Percentiles rank a stretch among this genome's conserved stretches.
phyloP scores from a whole-genome alignment of 768 basidiomycete species.

The Amyloporia xantha region DNA sequence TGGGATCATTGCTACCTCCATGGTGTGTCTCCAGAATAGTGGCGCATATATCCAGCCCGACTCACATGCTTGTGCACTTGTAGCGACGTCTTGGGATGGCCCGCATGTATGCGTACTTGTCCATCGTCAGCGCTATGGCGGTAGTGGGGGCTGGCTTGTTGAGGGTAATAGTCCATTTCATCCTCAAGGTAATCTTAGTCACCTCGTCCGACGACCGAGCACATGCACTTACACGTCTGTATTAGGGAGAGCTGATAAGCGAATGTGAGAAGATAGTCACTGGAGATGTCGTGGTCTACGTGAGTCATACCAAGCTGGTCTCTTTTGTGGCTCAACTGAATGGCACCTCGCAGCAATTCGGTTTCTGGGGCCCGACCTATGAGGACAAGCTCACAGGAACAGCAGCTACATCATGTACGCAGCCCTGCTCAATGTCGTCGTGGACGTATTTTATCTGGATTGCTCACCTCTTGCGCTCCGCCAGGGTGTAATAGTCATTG shows the following conservation, averaged over 20 bases:
- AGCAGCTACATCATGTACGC: slow-evolving; percentile 29
- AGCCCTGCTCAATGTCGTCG: background rate
- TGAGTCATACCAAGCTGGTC: slow-evolving; percentile 19
- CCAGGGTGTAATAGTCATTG: slow-evolving; percentile 62
- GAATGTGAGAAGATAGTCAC: slow-evolving; percentile 43
- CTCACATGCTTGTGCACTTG: background rate
- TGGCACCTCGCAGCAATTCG: slow-evolving; percentile 15
- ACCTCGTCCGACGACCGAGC: background rate
- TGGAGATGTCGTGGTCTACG: slow-evolving; percentile 27
- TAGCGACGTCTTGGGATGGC: slow-evolving; percentile 50
- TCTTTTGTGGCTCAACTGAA: background rate
- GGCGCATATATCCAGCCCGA: background rate
- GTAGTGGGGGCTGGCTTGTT: slow-evolving; percentile 47
- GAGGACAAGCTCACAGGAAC: slow-evolving; percentile 12
- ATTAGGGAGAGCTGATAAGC: slow-evolving; percentile 48
- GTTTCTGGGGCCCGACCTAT: slow-evolving; percentile 25
- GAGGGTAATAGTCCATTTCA: slow-evolving; percentile 58
- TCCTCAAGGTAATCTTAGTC: slow-evolving; percentile 45
- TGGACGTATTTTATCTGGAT: too few species aligned
- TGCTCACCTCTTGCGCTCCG: too few species aligned
- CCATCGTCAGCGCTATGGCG: slow-evolving; percentile 39
- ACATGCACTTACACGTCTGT: slow-evolving; percentile 3
- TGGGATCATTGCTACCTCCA: slow-evolving; percentile 43
- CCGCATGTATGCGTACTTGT: slow-evolving; percentile 49
- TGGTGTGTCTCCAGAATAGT: slow-evolving; percentile 28